Base-by-base conservation (phyloP, 2,329 filamentous ascomycete genomes). In the Colletotrichum lini region DNA sequence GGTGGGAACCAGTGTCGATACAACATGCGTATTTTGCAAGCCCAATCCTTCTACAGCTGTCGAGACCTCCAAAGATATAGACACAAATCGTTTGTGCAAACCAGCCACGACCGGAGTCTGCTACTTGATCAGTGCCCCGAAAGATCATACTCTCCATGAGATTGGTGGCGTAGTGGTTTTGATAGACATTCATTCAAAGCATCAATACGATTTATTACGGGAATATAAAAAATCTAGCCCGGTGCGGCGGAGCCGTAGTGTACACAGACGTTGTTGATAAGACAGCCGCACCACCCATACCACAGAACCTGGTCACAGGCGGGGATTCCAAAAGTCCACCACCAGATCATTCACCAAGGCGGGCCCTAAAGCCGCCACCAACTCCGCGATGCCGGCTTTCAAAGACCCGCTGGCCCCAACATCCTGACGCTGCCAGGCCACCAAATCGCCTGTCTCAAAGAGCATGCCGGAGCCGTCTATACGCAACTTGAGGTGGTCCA, bases 311-410 rank as follows among this genome's bases (percentile, higher is more conserved):
- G 2, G 23, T 63, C 35, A 63, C 23, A 54, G 9, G 18, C 12
- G 38, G 21, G 65, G 69, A n/a, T 72, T 72, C 65, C 65, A 72
- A 47, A 92, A 87, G 75, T 92, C 88, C 16, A 94, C 80, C 52
- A 90, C 88, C 21, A 93, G 82, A 62, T 86, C 82, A 23, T 80
- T 81, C 54, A 89, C 84, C 59, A 92, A 78, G 53, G 91, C 88
- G 1, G 87, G 83, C 0, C 93, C 93, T 54, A 94, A 79, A 13
- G 89, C 88, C 4, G 92, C 91, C 4, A 91, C 88, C 61, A 94
- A 78, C 76, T 94, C 92, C 1, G 90, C 92, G 69, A 95, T 86
- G 45, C 86, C 84, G 0, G 88, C 87, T 77, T 91, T 93, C 44
- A 93, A 79, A 21, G 83, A 79, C 59, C 90, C 83, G 15, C 80